These are phyloP conservation scores for Suhomyces guaymorum DNA, from an alignment of 1,139 yeast species.

Conservation along the genomic window DNA sequence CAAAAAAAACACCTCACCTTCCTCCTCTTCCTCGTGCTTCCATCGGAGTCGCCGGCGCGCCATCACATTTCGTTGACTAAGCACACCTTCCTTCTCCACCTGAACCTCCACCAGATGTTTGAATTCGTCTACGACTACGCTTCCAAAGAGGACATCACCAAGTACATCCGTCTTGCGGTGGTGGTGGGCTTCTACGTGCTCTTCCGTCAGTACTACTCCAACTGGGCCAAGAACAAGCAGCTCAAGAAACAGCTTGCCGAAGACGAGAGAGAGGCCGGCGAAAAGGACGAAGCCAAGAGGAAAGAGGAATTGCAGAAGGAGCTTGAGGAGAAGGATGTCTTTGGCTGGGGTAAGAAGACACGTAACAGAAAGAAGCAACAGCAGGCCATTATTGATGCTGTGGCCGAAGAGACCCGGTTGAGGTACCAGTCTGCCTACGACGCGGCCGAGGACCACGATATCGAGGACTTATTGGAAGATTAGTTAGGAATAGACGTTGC, in stretches of 20 bases:
- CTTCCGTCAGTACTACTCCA: constrained; percentile 38
- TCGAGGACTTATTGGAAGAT: constrained; percentile 64
- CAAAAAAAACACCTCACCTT: no score
- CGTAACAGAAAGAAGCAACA: constrained; percentile 57
- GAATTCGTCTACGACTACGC: constrained; percentile 40
- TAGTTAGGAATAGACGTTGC: constrained; percentile 16
- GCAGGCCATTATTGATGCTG: constrained; percentile 52
- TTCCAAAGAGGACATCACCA: constrained; percentile 35
- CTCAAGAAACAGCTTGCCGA: constrained; percentile 49
- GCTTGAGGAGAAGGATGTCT: constrained; percentile 45
- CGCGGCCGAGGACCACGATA: constrained; percentile 67
- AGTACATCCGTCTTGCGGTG: constrained; percentile 41
- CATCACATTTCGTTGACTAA: not conserved
- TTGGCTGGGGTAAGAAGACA: constrained; percentile 82
- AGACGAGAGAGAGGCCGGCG: constrained; percentile 47
- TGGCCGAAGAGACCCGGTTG: constrained; percentile 44
- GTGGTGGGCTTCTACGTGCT: constrained; percentile 39
- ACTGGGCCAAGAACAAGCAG: constrained; percentile 53
- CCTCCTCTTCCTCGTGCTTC: no score
- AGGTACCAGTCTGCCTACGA: constrained; percentile 46
- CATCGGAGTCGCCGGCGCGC: no score
- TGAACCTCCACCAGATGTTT: no score
- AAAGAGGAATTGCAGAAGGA: constrained; percentile 31
- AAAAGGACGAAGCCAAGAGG: constrained; percentile 32
- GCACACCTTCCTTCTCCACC: not conserved